Evolutionary conservation across 1,139 yeast species (phyloP).

Genomic region (Arxiozyma bovina): DNA sequence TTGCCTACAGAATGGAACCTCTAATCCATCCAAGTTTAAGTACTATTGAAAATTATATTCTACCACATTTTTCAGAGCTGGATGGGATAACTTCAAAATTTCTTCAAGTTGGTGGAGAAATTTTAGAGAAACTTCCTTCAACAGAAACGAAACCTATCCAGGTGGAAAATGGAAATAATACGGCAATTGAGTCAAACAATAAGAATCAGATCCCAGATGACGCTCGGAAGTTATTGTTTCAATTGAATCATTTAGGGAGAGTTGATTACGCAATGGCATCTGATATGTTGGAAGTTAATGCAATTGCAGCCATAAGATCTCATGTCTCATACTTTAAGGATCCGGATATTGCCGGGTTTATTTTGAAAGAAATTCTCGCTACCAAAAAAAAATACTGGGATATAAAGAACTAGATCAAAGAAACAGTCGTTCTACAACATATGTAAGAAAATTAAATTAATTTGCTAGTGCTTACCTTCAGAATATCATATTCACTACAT

Average conservation of each 20-base stretch:
- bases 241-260: constrained; percentile 60
- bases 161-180: constrained; percentile 1
- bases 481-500: neutral
- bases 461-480: too few species aligned
- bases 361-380: constrained; percentile 45
- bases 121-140: constrained; percentile 10
- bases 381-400: neutral
- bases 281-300: constrained; percentile 70
- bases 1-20: constrained; percentile 82
- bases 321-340: constrained; percentile 88
- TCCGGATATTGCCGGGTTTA: constrained; percentile 71
- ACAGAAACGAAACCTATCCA: neutral
- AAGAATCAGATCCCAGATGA: constrained; percentile 8
- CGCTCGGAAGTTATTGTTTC: constrained; percentile 24
- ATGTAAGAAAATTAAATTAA: neutral
- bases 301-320: constrained; percentile 73
- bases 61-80: constrained; percentile 22
- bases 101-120: constrained; percentile 21
- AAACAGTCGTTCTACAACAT: neutral
- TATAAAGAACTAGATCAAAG: neutral
- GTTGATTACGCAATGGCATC: constrained; percentile 75
- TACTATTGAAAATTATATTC: constrained; percentile 43
- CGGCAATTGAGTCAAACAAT: constrained; percentile 6
- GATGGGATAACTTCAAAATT: constrained; percentile 24
- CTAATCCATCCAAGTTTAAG: constrained; percentile 50